Conservation (phyloP, 306 rosid species). For the Cotoneaster glaucophyllus region DNA sequence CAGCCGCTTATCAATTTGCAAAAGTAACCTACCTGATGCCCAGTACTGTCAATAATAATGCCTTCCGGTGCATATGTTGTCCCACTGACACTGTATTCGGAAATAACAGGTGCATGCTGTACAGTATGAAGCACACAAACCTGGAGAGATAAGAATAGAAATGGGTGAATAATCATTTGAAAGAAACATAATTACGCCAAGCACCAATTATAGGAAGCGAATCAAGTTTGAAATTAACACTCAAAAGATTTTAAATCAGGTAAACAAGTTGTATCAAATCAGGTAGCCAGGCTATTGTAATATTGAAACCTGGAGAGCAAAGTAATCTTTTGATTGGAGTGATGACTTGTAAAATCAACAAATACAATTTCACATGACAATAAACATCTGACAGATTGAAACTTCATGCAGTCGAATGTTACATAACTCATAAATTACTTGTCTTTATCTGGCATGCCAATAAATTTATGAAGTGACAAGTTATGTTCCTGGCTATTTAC, state of each 20-base stretch:
- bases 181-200: background rate
- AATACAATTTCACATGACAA: background rate
- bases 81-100: conserved; percentile 80
- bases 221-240: background rate
- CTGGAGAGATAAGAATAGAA: conserved; percentile 36
- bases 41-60: conserved; percentile 52
- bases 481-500: background rate
- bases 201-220: background rate
- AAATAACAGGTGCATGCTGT: conserved; percentile 47
- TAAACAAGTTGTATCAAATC: background rate
- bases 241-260: background rate
- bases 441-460: background rate
- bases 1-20: background rate
- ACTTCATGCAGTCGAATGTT: background rate
- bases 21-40: conserved; percentile 53
- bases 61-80: conserved; percentile 95
- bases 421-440: background rate
- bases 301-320: background rate
- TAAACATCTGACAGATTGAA: background rate
- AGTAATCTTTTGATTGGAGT: background rate
- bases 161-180: background rate
- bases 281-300: background rate
- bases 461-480: background rate
- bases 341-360: background rate
- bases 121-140: conserved; percentile 82